Evolutionary conservation across 352 stramenopile species (phyloP), one percentile per base, ranked within the genome.

Genomic region (Pythium plurisporium): DNA sequence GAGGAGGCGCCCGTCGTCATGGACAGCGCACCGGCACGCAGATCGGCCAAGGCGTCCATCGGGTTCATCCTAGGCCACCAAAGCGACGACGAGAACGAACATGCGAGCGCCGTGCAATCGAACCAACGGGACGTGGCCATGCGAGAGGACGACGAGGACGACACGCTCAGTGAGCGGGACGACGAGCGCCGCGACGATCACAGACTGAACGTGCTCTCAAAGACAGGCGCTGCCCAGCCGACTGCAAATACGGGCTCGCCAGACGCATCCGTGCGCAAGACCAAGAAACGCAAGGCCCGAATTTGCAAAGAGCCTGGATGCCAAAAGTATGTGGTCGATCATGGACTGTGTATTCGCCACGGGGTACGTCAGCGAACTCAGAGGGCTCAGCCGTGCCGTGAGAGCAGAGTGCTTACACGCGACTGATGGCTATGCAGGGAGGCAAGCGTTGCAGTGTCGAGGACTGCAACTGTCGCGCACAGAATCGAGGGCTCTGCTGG

Each of bases 321-420:
- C 55, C 55, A 74, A 29, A 79, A 79, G 49, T 76, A 79, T 33
- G 70, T 79, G 19, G 70, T 79, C 25, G 70, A 79, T 41, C 64
- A 70, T 22, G 70, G 70, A 8, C 59, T 79, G 19, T 79, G 70
- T 52, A 79, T 79, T 51, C 60, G 67, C 23, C 70, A 79, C 37
- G 70, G 70, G 42, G 42, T 49, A 49, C 42, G 42, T 38, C 33
- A 15, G 15, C 9, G 33, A 38, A 15, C 9, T 38, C 15, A 15
- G 15, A 38, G 15, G 33, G 33, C n/a, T n/a, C n/a, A n/a, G n/a
- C n/a, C n/a, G n/a, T n/a, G n/a, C n/a, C n/a, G n/a, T n/a, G n/a
- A n/a, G n/a, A n/a, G n/a, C 23, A 44, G 38, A 44, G 17, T 27
- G 38, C n/a, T 15, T 27, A 14, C 15, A 12, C 6, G 20, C 11